Evolutionary conservation across 768 basidiomycete genomes (phyloP).

Genomic region (Stropharia rugosoannulata): DNA sequence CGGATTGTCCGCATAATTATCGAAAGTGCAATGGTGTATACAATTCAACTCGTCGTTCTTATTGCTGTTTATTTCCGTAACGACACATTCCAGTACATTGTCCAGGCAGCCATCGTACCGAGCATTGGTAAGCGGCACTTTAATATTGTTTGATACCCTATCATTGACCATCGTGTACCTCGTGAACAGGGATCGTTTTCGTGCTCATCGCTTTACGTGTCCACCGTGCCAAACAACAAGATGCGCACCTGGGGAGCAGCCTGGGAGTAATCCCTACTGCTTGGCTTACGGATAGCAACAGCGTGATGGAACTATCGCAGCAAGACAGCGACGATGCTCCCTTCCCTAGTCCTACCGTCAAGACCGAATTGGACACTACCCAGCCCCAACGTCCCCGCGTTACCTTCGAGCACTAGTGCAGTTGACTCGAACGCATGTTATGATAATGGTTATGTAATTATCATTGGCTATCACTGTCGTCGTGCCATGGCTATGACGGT

Average conservation of each 20-base stretch:
- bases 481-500: no score
- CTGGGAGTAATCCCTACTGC: slow-evolving; percentile 8
- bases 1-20: slow-evolving; percentile 17
- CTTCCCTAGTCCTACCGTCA: no score
- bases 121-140: slow-evolving; percentile 17
- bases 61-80: slow-evolving; percentile 16
- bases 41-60: slow-evolving; percentile 17
- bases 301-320: slow-evolving; percentile 6
- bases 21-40: slow-evolving; percentile 24
- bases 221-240: slow-evolving; percentile 9
- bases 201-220: slow-evolving; percentile 21
- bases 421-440: no score
- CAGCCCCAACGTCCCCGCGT: no score
- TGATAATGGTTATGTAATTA: no score
- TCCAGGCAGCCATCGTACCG: slow-evolving; percentile 20
- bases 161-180: neutral
- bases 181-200: slow-evolving; percentile 15
- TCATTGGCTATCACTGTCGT: no score
- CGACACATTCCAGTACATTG: slow-evolving; percentile 14
- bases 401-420: no score
- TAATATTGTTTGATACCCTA: neutral
- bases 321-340: neutral
- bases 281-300: slow-evolving; percentile 11
- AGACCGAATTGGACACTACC: no score
- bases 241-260: slow-evolving; percentile 4